Evolutionary conservation across 495 filamentous ascomycete genomes (phyloP).

Genomic region (Poronia punctata): DNA sequence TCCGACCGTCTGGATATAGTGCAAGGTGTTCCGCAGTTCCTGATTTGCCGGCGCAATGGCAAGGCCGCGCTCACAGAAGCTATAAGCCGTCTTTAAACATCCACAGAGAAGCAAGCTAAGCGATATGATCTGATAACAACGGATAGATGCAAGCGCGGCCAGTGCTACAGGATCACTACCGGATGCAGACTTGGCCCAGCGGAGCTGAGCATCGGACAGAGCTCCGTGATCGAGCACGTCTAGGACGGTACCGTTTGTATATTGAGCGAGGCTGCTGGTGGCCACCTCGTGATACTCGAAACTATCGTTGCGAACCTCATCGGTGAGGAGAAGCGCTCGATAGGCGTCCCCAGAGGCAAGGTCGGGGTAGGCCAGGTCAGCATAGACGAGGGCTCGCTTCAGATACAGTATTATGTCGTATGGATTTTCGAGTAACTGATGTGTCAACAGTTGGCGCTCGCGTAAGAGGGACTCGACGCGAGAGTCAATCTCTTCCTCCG

Average conservation of each 20-base stretch:
- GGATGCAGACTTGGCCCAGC: constrained; percentile 27
- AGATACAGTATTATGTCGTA: constrained; percentile 77
- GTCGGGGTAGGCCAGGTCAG: constrained; percentile 77
- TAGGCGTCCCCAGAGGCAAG: constrained; percentile 88
- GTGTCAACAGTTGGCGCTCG: constrained; percentile 39
- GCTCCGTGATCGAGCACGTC: constrained; percentile 35
- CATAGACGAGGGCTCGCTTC: constrained; percentile 61
- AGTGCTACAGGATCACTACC: constrained; percentile 24
- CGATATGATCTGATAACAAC: constrained; percentile 51
- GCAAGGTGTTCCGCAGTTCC: constrained; percentile 40
- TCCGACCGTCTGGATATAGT: constrained; percentile 42
- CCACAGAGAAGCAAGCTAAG: constrained; percentile 58
- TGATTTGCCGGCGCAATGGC: constrained; percentile 33
- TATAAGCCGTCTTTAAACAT: constrained; percentile 62
- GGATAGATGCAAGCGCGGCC: constrained; percentile 36
- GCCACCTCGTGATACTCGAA: constrained; percentile 60
- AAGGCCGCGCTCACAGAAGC: constrained; percentile 54
- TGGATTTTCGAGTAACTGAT: constrained; percentile 46
- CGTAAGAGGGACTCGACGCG: constrained; percentile 35
- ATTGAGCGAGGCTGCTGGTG: constrained; percentile 29
- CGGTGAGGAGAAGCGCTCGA: constrained; percentile 73
- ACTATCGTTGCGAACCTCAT: constrained; percentile 65
- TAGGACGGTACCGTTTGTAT: constrained; percentile 24
- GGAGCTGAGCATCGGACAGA: constrained; percentile 29
- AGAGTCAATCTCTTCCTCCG: constrained; percentile 30